Base-by-base conservation (phyloP, 2,329 filamentous ascomycete genomes). In the Nannizziopsis barbatae region DNA sequence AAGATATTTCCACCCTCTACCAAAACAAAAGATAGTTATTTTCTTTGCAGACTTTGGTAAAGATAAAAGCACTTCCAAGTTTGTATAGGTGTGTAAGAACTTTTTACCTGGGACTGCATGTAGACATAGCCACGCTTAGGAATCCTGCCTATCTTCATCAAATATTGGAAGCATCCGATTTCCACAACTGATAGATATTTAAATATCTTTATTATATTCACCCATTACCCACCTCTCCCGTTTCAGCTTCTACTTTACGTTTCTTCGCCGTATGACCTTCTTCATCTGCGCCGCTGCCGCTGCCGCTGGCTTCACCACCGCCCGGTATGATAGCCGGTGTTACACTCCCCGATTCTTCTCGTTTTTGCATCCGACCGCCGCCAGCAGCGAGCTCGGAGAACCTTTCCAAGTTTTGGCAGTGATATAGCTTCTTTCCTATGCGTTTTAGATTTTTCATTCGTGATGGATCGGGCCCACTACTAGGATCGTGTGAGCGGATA, bases 351-450 rank as follows among this genome's bases (percentile, higher is more conserved):
- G 62, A 62, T 8, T 64, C 58, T 30, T 55, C 55, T 10, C 52
- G 44, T 14, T 51, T 50, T 42, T 31, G 27, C 33, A 22, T 15
- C 27, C 22, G 14, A 11, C 14, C 37, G 6, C 37, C 37, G 7
- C 44, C 36, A 4, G 36, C 36, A 20, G 15, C 20, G 9, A 47
- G 9, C 17, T 42, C 45, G 1, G 44, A 42, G 22, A 35, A 37
- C 52, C 72, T 73, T 50, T 73, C 69, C 0, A 70, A 69, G 51
- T 73, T 71, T 53, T 71, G 68, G 51, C 71, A 74, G 32, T 68
- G 65, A 49, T 67, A 70, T 10, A 73, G 57, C 53, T 74, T 74
- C 57, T 72, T 73, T 14, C 68, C 70, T 37, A 74, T 73, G 14
- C 64, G 63, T 39, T 62, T 66, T 22, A 73, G 59, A 35, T 62